Conservation (phyloP, 345 rosid genomes). For the Barbarea vulgaris region DNA sequence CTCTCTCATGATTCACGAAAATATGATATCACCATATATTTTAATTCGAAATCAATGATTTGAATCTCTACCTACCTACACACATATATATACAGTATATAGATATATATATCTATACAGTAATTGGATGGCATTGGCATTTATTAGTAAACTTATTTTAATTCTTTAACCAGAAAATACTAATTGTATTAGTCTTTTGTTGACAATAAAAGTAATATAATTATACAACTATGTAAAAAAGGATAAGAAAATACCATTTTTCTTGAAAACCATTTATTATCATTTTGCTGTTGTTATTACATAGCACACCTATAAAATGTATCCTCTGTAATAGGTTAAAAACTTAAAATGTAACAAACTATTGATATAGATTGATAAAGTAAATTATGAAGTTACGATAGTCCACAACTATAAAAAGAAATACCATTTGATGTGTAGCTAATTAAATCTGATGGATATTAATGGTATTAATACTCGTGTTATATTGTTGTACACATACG, state of each 20-base stretch:
- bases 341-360: not conserved
- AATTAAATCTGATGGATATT: not conserved
- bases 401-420: constrained; percentile 6
- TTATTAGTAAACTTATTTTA: not conserved
- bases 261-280: not conserved
- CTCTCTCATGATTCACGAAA: not conserved
- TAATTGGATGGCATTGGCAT: not conserved
- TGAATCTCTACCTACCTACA: not conserved
- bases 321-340: not conserved
- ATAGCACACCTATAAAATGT: not conserved
- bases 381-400: not conserved
- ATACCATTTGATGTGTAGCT: constrained; percentile 2
- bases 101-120: not conserved
- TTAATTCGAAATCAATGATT: not conserved
- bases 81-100: not conserved
- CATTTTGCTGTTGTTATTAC: not conserved
- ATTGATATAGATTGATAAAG: not conserved
- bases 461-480: not conserved
- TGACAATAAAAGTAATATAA: not conserved
- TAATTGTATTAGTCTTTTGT: not conserved
- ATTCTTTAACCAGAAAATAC: not conserved
- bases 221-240: not conserved
- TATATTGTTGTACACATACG: not conserved
- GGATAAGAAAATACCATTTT: not conserved
- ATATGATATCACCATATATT: not conserved